Evolutionary conservation across 192 early-diverging fungal genomes (phyloP).

Genomic region (Umbelopsis vinacea): DNA sequence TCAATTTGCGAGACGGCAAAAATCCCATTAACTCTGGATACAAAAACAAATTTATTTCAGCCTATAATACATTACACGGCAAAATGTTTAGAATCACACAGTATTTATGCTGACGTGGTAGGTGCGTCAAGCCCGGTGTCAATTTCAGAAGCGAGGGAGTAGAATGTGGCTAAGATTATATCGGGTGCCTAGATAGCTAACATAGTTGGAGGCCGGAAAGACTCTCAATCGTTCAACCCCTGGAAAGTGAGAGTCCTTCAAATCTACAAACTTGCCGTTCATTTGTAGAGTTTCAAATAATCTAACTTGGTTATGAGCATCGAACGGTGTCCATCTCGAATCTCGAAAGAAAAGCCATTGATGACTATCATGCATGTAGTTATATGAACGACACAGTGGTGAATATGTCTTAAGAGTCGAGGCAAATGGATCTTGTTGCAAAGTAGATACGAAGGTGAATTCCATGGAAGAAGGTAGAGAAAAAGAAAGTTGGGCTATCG

Average conservation of each 20-base stretch:
- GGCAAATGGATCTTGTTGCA: background rate
- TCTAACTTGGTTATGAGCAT: conserved; percentile 19
- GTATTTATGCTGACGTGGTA: background rate
- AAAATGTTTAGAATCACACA: too few relatives aligned
- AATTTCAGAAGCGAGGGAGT: conserved; percentile 3
- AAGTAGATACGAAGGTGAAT: conserved; percentile 2
- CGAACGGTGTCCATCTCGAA: conserved; percentile 19
- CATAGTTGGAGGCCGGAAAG: conserved; percentile 22
- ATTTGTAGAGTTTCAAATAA: conserved; percentile 13
- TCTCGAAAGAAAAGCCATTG: conserved; percentile 27
- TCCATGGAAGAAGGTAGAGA: conserved; percentile 1
- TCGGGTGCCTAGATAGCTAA: conserved; percentile 23
- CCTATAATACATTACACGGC: too few relatives aligned
- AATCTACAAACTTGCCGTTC: conserved; percentile 24
- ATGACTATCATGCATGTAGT: conserved; percentile 3
- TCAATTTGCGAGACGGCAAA: too few relatives aligned
- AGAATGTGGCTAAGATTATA: conserved; percentile 22
- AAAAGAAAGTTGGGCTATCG: background rate
- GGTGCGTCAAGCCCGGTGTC: background rate
- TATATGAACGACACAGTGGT: background rate
- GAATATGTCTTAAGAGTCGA: background rate
- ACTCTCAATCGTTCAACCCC: conserved; percentile 15
- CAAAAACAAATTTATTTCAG: too few relatives aligned
- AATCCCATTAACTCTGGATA: too few relatives aligned
- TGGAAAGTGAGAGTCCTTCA: conserved; percentile 25